These are phyloP conservation scores for Psilocybe azurescens DNA, from an alignment of 768 basidiomycete species.

Conservation along the genomic window DNA sequence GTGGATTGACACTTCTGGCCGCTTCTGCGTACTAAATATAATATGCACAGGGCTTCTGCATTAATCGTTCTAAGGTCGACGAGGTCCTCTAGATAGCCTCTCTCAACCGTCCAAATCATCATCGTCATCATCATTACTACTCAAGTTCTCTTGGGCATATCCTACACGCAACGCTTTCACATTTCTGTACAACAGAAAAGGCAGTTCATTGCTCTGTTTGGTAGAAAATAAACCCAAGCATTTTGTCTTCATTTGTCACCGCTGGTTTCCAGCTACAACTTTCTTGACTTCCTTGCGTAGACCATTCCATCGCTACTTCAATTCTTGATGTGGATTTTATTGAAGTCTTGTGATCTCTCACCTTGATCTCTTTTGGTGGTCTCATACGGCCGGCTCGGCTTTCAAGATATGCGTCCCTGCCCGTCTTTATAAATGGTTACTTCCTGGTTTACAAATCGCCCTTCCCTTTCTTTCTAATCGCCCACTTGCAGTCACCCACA, in stretches of 20 bases:
- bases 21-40: not conserved
- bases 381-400: constrained; percentile 1
- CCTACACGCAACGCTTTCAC: too few species aligned
- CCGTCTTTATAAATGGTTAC: not conserved
- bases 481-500: not conserved
- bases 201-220: too few species aligned
- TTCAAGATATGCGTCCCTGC: not conserved
- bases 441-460: not conserved
- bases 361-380: not conserved
- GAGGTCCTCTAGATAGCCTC: constrained; percentile 46
- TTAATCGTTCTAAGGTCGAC: constrained; percentile 71
- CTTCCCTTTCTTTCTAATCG: not conserved
- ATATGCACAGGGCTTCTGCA: constrained; percentile 61
- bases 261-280: too few species aligned
- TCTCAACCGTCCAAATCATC: not conserved
- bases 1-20: constrained; percentile 30
- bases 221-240: too few species aligned
- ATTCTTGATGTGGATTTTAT: not conserved
- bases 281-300: too few species aligned
- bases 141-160: too few species aligned
- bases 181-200: too few species aligned
- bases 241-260: too few species aligned
- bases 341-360: not conserved
- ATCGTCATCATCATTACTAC: too few species aligned
- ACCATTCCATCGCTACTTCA: not conserved